Evolutionary conservation across 176 grass and related monocot genomes (phyloP).

Genomic region (Eremochloa ophiuroides): DNA sequence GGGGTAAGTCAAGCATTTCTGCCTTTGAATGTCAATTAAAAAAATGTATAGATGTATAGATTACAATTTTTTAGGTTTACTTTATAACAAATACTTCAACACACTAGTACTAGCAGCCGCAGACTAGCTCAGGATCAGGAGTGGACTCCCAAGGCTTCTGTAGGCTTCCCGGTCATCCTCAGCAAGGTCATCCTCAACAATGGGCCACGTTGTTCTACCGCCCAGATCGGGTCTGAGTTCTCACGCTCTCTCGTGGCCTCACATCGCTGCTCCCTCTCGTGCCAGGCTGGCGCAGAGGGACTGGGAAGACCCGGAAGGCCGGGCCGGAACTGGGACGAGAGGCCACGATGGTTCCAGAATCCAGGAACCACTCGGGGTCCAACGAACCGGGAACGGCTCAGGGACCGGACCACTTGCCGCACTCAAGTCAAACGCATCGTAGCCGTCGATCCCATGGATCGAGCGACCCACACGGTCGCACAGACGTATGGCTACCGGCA

Average conservation of each 20-base stretch:
- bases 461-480: neutral
- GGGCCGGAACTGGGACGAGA: neutral
- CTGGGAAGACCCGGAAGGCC: neutral
- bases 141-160: neutral
- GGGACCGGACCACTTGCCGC: neutral
- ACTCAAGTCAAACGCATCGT: neutral
- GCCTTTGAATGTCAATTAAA: too few species aligned
- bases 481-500: neutral
- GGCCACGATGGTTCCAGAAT: neutral
- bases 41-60: too few species aligned
- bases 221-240: neutral
- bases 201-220: too few species aligned
- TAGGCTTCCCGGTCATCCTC: too few species aligned
- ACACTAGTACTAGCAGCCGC: too few species aligned
- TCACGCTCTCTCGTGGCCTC: neutral
- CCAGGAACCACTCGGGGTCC: neutral
- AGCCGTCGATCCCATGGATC: neutral
- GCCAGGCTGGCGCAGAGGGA: too few species aligned
- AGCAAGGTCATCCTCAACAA: too few species aligned
- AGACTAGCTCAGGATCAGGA: too few species aligned
- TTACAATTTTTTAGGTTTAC: too few species aligned
- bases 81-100: too few species aligned
- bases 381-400: neutral
- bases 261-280: neutral
- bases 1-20: too few species aligned